A percentile compares a stretch with the other conserved stretches of the same genome.
Evolutionary conservation across 2,329 filamentous ascomycete genomes (phyloP).

Genomic region (Pleurostoma richardsiae): DNA sequence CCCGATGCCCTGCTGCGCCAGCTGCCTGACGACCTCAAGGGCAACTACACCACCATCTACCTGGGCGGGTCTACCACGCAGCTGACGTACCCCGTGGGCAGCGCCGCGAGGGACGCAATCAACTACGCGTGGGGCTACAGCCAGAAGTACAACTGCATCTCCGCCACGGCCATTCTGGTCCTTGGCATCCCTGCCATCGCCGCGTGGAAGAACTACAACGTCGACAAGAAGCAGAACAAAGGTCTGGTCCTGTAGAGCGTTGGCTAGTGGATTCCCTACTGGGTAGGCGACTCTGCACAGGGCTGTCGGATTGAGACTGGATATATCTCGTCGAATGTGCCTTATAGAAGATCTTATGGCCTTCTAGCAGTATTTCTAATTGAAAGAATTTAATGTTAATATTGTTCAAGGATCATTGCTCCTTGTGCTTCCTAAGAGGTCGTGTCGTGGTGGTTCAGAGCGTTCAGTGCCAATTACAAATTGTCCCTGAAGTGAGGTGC

Average conservation of each 20-base stretch:
- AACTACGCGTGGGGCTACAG: constrained; percentile 28
- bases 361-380: too few relatives aligned
- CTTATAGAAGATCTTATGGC: too few relatives aligned
- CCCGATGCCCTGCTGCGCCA: constrained; percentile 5
- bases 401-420: too few relatives aligned
- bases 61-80: constrained; percentile 20
- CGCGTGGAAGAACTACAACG: constrained; percentile 30
- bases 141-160: constrained; percentile 27
- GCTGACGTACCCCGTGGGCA: constrained; percentile 20
- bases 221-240: constrained; percentile 21
- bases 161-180: constrained; percentile 23
- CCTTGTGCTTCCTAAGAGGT: too few relatives aligned
- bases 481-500: too few relatives aligned
- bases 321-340: too few relatives aligned
- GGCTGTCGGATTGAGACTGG: too few relatives aligned
- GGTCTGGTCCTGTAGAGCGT: background rate
- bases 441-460: too few relatives aligned
- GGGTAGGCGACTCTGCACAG: too few relatives aligned
- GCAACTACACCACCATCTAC: constrained; percentile 16
- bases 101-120: constrained; percentile 22
- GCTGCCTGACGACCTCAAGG: constrained; percentile 14
- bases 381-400: too few relatives aligned
- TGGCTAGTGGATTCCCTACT: too few relatives aligned
- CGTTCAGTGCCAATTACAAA: too few relatives aligned
- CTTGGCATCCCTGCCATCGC: constrained; percentile 25